Evolutionary conservation across 441 rosid species (phyloP).

Genomic region (Manihot esculenta): DNA sequence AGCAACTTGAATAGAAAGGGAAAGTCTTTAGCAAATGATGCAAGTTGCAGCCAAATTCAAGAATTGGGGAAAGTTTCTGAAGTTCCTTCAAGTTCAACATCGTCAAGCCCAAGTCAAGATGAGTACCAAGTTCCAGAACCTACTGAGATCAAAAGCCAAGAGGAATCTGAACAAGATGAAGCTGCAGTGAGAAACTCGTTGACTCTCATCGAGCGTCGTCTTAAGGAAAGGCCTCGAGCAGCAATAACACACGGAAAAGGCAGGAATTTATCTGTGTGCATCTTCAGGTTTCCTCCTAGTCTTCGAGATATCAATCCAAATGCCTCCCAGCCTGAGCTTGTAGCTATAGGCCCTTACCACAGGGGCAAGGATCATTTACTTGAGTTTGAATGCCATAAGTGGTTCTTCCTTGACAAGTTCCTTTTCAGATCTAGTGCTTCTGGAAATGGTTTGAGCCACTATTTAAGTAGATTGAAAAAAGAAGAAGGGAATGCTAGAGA

Average conservation of each 20-base stretch:
- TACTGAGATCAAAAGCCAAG: background rate
- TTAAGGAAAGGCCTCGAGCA: background rate
- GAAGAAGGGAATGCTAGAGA: background rate
- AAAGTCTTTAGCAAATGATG: background rate
- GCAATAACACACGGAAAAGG: background rate
- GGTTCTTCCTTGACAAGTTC: background rate
- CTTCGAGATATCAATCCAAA: background rate
- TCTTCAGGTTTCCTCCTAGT: background rate
- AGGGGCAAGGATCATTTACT: background rate
- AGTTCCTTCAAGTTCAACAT: background rate
- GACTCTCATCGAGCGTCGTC: background rate
- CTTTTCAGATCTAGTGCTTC: background rate
- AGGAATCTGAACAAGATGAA: background rate
- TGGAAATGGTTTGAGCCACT: background rate
- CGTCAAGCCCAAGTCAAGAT: background rate
- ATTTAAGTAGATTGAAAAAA: background rate
- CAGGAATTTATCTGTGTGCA: background rate
- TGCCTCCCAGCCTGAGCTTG: background rate
- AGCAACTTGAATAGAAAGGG: background rate
- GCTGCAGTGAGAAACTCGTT: background rate
- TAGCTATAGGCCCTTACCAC: constrained; percentile 11
- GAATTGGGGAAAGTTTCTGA: background rate
- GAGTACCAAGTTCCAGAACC: background rate
- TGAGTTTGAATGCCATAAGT: background rate
- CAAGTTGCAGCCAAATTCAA: background rate